These are phyloP conservation scores for Lippia alba DNA, from an alignment of 305 asterid species.

Conservation along the genomic window DNA sequence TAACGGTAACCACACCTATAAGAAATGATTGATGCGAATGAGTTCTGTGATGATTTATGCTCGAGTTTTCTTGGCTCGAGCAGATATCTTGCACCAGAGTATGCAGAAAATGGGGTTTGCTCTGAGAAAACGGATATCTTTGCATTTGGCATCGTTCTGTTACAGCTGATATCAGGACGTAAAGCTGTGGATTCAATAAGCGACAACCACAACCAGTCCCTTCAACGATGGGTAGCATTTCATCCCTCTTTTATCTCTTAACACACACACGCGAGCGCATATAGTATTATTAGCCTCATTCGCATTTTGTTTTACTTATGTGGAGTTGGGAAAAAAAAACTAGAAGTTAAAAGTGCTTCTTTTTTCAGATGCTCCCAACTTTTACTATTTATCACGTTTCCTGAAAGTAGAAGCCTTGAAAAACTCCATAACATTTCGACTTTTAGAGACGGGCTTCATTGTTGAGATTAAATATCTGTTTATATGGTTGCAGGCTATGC, in stretches of 20 bases:
- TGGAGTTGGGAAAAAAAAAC: too few relatives aligned
- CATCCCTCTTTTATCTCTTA: background rate
- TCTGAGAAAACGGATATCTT: slow-evolving; percentile 52
- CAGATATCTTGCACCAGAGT: slow-evolving; percentile 63
- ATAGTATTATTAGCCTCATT: too few relatives aligned
- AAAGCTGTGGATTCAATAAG: slow-evolving; percentile 39
- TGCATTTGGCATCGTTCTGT: slow-evolving; percentile 53
- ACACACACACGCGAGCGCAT: too few relatives aligned
- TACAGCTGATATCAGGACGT: slow-evolving; percentile 57
- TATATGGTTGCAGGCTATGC: slow-evolving; percentile 50
- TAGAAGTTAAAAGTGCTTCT: background rate
- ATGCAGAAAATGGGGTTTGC: slow-evolving; percentile 41
- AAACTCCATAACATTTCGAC: background rate
- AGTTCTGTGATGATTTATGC: background rate
- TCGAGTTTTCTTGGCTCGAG: slow-evolving; percentile 14
- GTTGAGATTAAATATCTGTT: background rate
- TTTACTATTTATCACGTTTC: too few relatives aligned
- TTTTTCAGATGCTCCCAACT: background rate
- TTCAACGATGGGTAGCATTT: slow-evolving; percentile 49
- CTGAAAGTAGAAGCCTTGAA: too few relatives aligned
- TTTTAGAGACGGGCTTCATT: background rate
- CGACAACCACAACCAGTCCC: slow-evolving; percentile 40
- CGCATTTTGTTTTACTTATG: too few relatives aligned
- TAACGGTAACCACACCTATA: too few relatives aligned
- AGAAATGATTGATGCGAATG: background rate